These are phyloP conservation scores for Botrytis aclada DNA, from an alignment of 2,329 filamentous ascomycete species.

Conservation along the genomic window DNA sequence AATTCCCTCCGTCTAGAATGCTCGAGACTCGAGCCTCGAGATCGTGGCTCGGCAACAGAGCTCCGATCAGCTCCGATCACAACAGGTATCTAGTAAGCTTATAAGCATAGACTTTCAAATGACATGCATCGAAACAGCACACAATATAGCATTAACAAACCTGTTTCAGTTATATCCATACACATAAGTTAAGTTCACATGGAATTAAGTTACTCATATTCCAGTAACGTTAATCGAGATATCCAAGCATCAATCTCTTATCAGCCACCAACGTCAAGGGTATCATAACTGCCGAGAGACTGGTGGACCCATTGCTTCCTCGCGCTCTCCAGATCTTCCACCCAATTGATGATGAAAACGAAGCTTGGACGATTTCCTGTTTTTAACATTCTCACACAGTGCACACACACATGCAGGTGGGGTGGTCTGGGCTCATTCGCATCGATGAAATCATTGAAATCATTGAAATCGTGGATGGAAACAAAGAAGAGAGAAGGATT, in stretches of 20 bases:
- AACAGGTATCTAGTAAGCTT: not conserved
- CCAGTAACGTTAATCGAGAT: not conserved
- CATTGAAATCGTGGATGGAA: not conserved
- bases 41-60: not conserved
- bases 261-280: conserved; percentile 3
- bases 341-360: not conserved
- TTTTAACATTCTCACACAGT: not conserved
- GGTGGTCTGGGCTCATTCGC: not conserved
- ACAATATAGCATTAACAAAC: not conserved
- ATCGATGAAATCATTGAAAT: conserved; percentile 5
- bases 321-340: not conserved
- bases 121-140: not conserved
- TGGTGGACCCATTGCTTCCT: not conserved
- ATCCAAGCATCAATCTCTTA: not conserved
- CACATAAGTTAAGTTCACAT: too few relatives aligned
- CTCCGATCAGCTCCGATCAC: not conserved
- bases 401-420: not conserved
- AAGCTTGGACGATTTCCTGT: conserved; percentile 2
- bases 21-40: not conserved
- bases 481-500: not conserved
- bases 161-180: not conserved
- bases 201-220: too few relatives aligned
- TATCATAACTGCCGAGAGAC: not conserved
- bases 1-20: not conserved
- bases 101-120: not conserved